These are phyloP conservation scores for Schwanniomyces occidentalis DNA, from an alignment of 805 yeast genomes.

Conservation along the genomic window DNA sequence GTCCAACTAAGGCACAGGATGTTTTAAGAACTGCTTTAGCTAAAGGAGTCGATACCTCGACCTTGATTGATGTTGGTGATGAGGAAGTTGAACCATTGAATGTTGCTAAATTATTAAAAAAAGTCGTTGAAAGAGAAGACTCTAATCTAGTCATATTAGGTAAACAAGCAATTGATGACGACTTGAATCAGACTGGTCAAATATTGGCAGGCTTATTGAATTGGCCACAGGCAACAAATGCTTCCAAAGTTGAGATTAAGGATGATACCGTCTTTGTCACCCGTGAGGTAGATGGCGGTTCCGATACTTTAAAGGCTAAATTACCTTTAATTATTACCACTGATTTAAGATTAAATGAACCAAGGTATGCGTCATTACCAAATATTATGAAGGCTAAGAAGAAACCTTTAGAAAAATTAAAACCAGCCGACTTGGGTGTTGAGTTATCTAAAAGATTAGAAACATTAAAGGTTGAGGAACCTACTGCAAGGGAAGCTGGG, in stretches of 20 bases:
- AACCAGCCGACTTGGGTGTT: slow-evolving; percentile 67
- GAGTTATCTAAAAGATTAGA: slow-evolving; percentile 65
- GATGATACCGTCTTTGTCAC: slow-evolving; percentile 67
- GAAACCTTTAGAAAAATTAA: slow-evolving; percentile 76
- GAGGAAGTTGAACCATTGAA: slow-evolving; percentile 79
- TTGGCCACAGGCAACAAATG: slow-evolving; percentile 98
- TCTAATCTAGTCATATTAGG: slow-evolving; percentile 87
- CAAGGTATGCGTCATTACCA: slow-evolving; percentile 93
- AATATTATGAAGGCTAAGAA: slow-evolving; percentile 98
- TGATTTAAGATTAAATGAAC: slow-evolving; percentile 90
- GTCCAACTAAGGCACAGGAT: slow-evolving; percentile 84
- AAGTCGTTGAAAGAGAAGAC: slow-evolving; percentile 66
- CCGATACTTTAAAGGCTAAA: slow-evolving; percentile 72
- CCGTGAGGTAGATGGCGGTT: slow-evolving; percentile 95
- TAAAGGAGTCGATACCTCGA: slow-evolving; percentile 88
- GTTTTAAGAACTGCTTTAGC: slow-evolving; percentile 87
- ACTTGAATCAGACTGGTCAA: slow-evolving; percentile 93
- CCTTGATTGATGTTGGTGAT: slow-evolving; percentile 77
- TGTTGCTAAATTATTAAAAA: slow-evolving; percentile 81
- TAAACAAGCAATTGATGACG: slow-evolving; percentile 96
- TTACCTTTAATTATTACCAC: slow-evolving; percentile 89
- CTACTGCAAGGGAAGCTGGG: slow-evolving; percentile 81
- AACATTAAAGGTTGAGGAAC: slow-evolving; percentile 76
- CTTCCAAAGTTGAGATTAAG: slow-evolving; percentile 73
- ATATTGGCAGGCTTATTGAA: slow-evolving; percentile 89